Evolutionary conservation across 345 rosid species (phyloP).

Genomic region (Eutrema yunnanense): DNA sequence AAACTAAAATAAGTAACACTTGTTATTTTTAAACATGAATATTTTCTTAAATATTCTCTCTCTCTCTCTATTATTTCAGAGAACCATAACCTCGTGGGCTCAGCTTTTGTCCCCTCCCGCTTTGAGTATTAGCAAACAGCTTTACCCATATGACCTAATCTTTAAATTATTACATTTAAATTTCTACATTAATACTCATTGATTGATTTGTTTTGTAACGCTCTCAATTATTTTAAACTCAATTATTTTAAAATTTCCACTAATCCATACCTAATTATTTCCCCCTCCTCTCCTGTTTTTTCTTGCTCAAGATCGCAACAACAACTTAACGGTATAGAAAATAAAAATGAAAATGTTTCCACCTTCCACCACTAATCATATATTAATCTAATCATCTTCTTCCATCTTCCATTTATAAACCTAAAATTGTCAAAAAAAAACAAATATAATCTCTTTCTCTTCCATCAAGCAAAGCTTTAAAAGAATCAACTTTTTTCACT

Average conservation of each 20-base stretch:
- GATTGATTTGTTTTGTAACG: constrained; percentile 18
- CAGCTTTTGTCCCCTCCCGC: constrained; percentile 10
- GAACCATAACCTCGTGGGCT: constrained; percentile 24
- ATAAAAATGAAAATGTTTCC: not conserved
- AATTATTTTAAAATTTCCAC: constrained; percentile 3
- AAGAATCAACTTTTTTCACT: constrained; percentile 18
- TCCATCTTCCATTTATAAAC: not conserved
- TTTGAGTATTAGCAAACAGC: constrained; percentile 7
- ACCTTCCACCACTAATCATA: constrained; percentile 29
- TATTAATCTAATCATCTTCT: constrained; percentile 7
- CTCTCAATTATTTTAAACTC: constrained; percentile 21
- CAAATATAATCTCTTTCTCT: constrained; percentile 14
- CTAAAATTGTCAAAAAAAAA: not conserved
- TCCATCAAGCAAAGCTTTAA: constrained; percentile 30
- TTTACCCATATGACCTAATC: constrained; percentile 25
- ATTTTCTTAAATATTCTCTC: not conserved
- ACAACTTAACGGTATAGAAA: constrained; percentile 25
- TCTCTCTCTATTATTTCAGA: constrained; percentile 9
- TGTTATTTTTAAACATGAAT: not conserved
- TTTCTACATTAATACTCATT: not conserved
- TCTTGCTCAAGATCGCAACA: constrained; percentile 28
- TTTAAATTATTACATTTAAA: not conserved
- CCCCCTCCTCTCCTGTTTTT: not conserved
- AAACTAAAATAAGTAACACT: constrained; percentile 1
- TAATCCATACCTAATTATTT: constrained; percentile 22